These are phyloP conservation scores for Suhomyces vadensis DNA, from an alignment of 805 yeast genomes.

Conservation along the genomic window DNA sequence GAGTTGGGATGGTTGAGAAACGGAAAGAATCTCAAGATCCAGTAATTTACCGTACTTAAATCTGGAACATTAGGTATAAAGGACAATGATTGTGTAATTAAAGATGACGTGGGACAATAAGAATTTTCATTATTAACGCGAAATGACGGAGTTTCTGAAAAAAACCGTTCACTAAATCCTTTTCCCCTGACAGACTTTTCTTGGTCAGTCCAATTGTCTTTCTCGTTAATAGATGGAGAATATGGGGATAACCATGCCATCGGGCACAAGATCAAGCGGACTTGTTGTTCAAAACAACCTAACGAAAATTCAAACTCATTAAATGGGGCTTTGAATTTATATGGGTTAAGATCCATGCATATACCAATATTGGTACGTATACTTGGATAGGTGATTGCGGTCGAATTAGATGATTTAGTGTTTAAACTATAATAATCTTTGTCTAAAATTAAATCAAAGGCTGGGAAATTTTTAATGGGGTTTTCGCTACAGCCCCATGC, in stretches of 20 bases:
- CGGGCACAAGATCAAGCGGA: conserved; percentile 67
- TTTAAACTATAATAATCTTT: conserved; percentile 13
- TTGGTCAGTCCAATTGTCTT: conserved; percentile 13
- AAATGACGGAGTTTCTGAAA: conserved; percentile 5
- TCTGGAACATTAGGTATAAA: conserved; percentile 42
- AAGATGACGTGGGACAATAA: neutral
- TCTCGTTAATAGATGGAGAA: conserved; percentile 40
- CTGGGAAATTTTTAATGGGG: conserved; percentile 53
- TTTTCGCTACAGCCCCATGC: conserved; percentile 77
- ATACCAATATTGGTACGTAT: conserved; percentile 66
- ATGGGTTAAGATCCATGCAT: conserved; percentile 93
- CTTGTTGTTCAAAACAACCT: conserved; percentile 47
- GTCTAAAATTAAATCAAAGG: conserved; percentile 45
- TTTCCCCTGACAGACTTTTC: conserved; percentile 14
- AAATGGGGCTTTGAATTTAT: conserved; percentile 80
- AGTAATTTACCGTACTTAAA: conserved; percentile 59
- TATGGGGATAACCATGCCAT: conserved; percentile 79
- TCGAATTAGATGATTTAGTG: neutral
- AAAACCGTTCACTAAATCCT: conserved; percentile 7
- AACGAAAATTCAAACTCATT: conserved; percentile 68
- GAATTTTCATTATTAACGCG: neutral
- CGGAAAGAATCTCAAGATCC: conserved; percentile 73
- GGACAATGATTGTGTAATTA: neutral
- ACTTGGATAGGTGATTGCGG: neutral
- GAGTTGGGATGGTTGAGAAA: conserved; percentile 44